A percentile compares a stretch with the other conserved stretches of the same genome.
Conservation (phyloP, 2,329 filamentous ascomycete genomes). For the Claviceps sp. region DNA sequence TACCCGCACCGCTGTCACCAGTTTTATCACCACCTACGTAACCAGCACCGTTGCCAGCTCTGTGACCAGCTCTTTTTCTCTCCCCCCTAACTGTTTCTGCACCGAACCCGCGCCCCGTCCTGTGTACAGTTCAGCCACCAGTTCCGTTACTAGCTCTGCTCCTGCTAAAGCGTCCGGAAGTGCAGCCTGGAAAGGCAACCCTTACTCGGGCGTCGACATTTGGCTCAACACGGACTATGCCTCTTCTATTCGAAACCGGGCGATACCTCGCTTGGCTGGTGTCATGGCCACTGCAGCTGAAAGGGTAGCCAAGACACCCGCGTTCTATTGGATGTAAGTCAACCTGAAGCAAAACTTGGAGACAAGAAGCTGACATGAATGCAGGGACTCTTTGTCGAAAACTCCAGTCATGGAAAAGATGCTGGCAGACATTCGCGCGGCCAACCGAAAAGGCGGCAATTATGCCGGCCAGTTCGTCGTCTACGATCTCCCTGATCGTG, state of each 20-base stretch:
- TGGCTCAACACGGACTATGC: conserved; percentile 26
- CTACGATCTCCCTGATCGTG: conserved; percentile 45
- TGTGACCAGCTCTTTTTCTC: not conserved
- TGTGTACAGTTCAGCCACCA: not conserved
- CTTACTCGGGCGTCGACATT: conserved; percentile 32
- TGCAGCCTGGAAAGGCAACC: conserved; percentile 38
- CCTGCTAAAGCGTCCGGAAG: conserved; percentile 19
- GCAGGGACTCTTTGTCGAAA: conserved; percentile 35
- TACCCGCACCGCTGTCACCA: not conserved
- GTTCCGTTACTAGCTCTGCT: not conserved
- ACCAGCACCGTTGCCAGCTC: not conserved
- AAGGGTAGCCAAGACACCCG: conserved; percentile 37
- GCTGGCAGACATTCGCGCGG: conserved; percentile 28
- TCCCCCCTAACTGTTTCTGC: not conserved
- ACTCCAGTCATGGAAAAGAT: conserved; percentile 32
- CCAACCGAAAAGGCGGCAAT: conserved; percentile 22
- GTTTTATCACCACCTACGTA: not conserved
- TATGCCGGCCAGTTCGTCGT: conserved; percentile 39
- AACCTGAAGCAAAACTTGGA: not conserved
- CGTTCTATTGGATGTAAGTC: conserved; percentile 38
- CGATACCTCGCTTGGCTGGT: conserved; percentile 48
- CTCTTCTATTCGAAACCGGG: conserved; percentile 39
- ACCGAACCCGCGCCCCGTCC: not conserved
- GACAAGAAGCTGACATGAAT: conserved; percentile 4
- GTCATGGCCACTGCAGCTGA: conserved; percentile 38